A percentile compares a stretch with the other conserved stretches of the same genome.
phyloP scores from a whole-genome alignment of 2,329 filamentous ascomycete species.

The Calonectria naviculata region DNA sequence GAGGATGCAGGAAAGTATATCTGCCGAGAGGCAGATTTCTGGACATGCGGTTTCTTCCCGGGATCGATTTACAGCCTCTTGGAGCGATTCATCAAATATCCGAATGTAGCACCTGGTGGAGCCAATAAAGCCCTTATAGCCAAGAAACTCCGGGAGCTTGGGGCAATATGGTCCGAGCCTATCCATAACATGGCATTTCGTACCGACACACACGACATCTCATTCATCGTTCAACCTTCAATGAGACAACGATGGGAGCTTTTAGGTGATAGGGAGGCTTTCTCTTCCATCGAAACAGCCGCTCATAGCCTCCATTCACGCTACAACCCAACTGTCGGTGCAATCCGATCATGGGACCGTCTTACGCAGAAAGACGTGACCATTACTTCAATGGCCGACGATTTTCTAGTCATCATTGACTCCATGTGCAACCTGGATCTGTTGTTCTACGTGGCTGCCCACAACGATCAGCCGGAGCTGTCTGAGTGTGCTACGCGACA shows the following conservation, averaged over 20 bases:
- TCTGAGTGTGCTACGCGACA: slow-evolving; percentile 48
- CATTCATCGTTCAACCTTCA: slow-evolving; percentile 63
- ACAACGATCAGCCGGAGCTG: slow-evolving; percentile 41
- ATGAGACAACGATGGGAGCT: slow-evolving; percentile 61
- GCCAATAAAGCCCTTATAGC: slow-evolving; percentile 8
- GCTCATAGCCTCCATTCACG: slow-evolving; percentile 56
- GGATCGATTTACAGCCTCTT: slow-evolving; percentile 48
- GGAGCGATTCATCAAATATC: slow-evolving; percentile 47
- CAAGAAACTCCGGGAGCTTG: slow-evolving; percentile 38
- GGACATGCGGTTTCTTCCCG: slow-evolving; percentile 54
- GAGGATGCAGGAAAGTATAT: slow-evolving; percentile 29
- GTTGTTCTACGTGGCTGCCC: slow-evolving; percentile 48
- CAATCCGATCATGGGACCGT: slow-evolving; percentile 62
- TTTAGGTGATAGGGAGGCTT: slow-evolving; percentile 49
- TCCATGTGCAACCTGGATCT: slow-evolving; percentile 54
- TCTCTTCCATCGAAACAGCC: slow-evolving; percentile 55
- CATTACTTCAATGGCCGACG: slow-evolving; percentile 43
- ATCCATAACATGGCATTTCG: slow-evolving; percentile 46
- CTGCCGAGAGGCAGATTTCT: slow-evolving; percentile 39
- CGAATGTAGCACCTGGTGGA: slow-evolving; percentile 30
- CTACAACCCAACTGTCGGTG: slow-evolving; percentile 54
- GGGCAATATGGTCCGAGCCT: slow-evolving; percentile 47
- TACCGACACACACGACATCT: slow-evolving; percentile 65
- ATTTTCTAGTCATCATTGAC: slow-evolving; percentile 57
- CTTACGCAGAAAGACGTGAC: slow-evolving; percentile 42